Base-by-base conservation (phyloP, 805 yeast genomes). In the Yamadazyma ubonensis region DNA sequence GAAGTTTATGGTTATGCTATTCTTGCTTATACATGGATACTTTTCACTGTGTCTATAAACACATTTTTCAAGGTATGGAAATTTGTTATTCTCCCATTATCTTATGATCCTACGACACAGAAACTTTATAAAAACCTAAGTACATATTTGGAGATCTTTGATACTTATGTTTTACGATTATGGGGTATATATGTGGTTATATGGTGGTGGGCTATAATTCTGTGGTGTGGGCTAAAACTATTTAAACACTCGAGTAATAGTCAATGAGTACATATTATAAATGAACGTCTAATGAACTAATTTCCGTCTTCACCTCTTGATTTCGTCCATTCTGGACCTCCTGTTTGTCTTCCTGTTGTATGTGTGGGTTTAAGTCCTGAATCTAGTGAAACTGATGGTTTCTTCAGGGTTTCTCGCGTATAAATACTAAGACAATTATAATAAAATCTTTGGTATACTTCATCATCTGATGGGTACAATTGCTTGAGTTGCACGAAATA, bases 191-290 rank as follows among this genome's bases (percentile, higher is more conserved):
- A 69, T 45, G 62, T 69, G 29, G 61, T 67, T 12, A 46, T 53
- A 9, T 69, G 74, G 74, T 68, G 72, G 72, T 86, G 95, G 95
- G 78, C 89, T 29, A 61, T 79, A 7, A 63, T 75, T 3, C 78
- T 89, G 8, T 86, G 95, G 95, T 68, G 80, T 32, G 90, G 93
- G 26, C 70, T 86, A 74, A 86, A 86, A 58, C 63, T 86, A 41
- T 86, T 86, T 61, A 68, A 88, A 41, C 93, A 86, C 54, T 83
- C 93, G 16, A 83, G 40, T 22, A 28, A 29, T 30, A 28, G 31
- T 18, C 38, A 15, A 30, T 40, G 36, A 28, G 33, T 19, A 34
- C 21, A 37, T 39, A 19, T n/a, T 32, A 9, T n/a, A 20, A 15
- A 19, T 21, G 10, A 20, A 30, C 35, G 35, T 32, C 5, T 14